Conservation (phyloP, 805 yeast genomes). For the Metschnikowia dekortorum region DNA sequence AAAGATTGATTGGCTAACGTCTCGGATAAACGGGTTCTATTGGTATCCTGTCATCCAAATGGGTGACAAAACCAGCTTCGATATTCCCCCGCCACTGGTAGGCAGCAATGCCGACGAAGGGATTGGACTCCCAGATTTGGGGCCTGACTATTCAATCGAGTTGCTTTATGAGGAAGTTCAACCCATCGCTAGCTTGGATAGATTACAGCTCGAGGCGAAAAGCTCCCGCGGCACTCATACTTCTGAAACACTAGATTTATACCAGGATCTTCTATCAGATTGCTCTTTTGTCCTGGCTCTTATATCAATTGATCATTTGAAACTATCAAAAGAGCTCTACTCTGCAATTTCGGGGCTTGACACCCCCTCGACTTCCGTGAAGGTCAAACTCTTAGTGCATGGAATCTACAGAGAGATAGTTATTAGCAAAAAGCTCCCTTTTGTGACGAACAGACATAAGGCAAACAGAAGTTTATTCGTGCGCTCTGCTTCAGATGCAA, state of each 20-base stretch:
- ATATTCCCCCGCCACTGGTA: conserved; percentile 6
- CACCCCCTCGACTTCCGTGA: conserved; percentile 16
- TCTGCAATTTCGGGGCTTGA: conserved; percentile 21
- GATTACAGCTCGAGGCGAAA: background rate
- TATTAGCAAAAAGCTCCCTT: conserved; percentile 47
- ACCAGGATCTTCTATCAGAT: conserved; percentile 53
- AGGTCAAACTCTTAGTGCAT: conserved; percentile 45
- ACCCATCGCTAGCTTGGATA: background rate
- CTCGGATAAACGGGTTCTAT: conserved; percentile 11
- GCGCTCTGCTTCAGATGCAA: conserved; percentile 29
- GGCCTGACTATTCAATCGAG: background rate
- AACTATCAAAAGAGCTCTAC: conserved; percentile 12
- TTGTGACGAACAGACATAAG: conserved; percentile 12
- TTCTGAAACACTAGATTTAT: conserved; percentile 19
- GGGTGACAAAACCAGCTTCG: conserved; percentile 3
- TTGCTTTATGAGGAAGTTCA: background rate
- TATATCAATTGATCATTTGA: conserved; percentile 39
- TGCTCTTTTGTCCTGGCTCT: conserved; percentile 76
- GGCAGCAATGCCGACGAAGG: background rate
- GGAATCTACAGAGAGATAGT: conserved; percentile 48
- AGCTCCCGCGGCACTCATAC: background rate
- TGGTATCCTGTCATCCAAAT: conserved; percentile 15
- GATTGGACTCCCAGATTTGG: conserved; percentile 4
- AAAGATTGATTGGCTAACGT: conserved; percentile 15
- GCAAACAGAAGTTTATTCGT: conserved; percentile 29